Evolutionary conservation across 441 rosid species (phyloP).

Genomic region (Theobroma grandiflorum): DNA sequence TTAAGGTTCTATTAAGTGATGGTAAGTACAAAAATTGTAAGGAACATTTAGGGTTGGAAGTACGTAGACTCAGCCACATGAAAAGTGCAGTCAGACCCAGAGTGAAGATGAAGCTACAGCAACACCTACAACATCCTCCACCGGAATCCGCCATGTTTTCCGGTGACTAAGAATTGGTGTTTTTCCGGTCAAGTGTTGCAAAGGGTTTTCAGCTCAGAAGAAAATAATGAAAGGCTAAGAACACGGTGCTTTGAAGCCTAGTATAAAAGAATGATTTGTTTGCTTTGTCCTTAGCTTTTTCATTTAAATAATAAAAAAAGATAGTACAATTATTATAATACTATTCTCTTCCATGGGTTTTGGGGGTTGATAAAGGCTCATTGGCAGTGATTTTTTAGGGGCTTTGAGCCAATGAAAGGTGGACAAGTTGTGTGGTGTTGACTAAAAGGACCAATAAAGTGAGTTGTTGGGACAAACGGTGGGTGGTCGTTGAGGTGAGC

Average conservation of each 20-base stretch:
- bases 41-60: constrained; percentile 56
- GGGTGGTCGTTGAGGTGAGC: neutral
- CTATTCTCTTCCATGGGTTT: neutral
- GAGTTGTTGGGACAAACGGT: neutral
- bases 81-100: constrained; percentile 66
- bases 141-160: constrained; percentile 9
- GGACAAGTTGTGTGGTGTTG: neutral
- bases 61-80: constrained; percentile 71
- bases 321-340: neutral
- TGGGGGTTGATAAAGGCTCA: neutral
- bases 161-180: constrained; percentile 1
- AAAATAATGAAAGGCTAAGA: neutral
- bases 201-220: neutral
- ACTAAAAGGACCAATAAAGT: neutral
- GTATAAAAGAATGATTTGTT: neutral
- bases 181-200: neutral
- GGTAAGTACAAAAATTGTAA: constrained; percentile 58
- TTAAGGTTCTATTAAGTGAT: constrained; percentile 55
- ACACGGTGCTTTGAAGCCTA: neutral
- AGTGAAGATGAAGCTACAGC: constrained; percentile 59
- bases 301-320: neutral
- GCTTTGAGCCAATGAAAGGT: neutral
- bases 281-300: neutral
- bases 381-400: neutral
- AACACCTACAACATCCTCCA: constrained; percentile 53